Percentiles rank a stretch among this genome's conserved stretches.
phyloP scores from a whole-genome alignment of 2,329 filamentous ascomycete species.

The Scedosporium boydii region DNA sequence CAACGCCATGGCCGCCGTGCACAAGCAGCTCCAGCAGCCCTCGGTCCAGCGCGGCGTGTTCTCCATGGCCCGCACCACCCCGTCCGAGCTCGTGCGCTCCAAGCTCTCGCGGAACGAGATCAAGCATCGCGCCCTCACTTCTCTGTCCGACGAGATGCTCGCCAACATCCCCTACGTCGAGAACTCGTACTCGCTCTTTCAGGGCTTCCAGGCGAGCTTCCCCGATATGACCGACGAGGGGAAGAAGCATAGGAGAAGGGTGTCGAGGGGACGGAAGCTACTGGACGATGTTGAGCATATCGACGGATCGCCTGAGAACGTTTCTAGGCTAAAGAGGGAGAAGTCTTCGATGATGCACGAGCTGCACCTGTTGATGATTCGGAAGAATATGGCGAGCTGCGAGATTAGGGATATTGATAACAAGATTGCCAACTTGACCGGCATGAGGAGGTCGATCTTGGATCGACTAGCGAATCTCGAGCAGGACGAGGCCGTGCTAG shows the following conservation, averaged over 20 bases:
- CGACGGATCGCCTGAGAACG: slow-evolving; percentile 51
- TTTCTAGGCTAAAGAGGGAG: slow-evolving; percentile 70
- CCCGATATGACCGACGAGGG: slow-evolving; percentile 61
- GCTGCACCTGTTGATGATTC: slow-evolving; percentile 80
- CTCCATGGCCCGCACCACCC: slow-evolving; percentile 79
- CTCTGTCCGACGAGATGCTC: slow-evolving; percentile 82
- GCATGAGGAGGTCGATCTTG: slow-evolving; percentile 85
- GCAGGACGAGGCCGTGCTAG: slow-evolving; percentile 80
- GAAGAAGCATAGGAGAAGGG: slow-evolving; percentile 50
- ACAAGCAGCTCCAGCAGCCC: slow-evolving; percentile 79
- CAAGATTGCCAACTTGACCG: slow-evolving; percentile 87
- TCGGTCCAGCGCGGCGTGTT: slow-evolving; percentile 83
- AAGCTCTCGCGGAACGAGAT: slow-evolving; percentile 88
- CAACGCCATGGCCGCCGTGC: slow-evolving; percentile 77
- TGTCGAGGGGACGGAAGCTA: slow-evolving; percentile 67
- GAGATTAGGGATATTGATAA: slow-evolving; percentile 96
- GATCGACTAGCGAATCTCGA: slow-evolving; percentile 80
- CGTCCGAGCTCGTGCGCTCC: slow-evolving; percentile 87
- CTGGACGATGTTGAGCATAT: slow-evolving; percentile 49
- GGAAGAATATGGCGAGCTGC: slow-evolving; percentile 95
- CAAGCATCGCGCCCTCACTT: slow-evolving; percentile 82
- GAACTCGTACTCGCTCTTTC: slow-evolving; percentile 85
- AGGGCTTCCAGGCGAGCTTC: slow-evolving; percentile 88
- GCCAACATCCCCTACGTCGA: slow-evolving; percentile 73
- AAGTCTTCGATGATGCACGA: slow-evolving; percentile 72